phyloP scores from a whole-genome alignment of 805 yeast species.

The Metschnikowia colocasiae region DNA sequence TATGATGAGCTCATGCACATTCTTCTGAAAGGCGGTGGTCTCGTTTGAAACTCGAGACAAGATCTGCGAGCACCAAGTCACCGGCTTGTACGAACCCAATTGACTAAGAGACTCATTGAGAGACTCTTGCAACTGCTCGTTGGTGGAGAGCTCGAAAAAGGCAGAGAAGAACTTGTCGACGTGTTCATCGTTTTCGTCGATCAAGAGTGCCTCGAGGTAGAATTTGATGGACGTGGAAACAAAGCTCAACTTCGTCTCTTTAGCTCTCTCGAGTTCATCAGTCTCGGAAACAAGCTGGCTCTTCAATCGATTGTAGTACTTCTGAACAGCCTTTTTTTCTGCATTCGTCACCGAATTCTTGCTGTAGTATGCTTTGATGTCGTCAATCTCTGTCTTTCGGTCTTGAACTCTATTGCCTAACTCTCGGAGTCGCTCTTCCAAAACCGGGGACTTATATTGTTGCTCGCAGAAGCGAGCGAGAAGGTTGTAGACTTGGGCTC shows the following conservation, averaged over 20 bases:
- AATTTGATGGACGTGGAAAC: slow-evolving; percentile 53
- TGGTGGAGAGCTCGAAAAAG: slow-evolving; percentile 66
- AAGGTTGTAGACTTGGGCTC: slow-evolving; percentile 49
- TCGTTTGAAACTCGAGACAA: slow-evolving; percentile 62
- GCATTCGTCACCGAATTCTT: slow-evolving; percentile 37
- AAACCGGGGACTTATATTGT: slow-evolving; percentile 47
- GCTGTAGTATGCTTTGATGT: slow-evolving; percentile 43
- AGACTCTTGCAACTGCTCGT: slow-evolving; percentile 40
- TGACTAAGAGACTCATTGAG: slow-evolving; percentile 35
- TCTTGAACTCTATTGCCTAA: slow-evolving; percentile 37
- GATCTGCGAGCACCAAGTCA: slow-evolving; percentile 82
- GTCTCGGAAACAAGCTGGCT: slow-evolving; percentile 49
- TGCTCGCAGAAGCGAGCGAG: slow-evolving; percentile 73
- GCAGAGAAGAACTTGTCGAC: slow-evolving; percentile 76
- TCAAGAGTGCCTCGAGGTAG: slow-evolving; percentile 53
- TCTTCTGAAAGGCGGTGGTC: slow-evolving; percentile 48
- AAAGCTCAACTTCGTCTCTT: slow-evolving; percentile 39
- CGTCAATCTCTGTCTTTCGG: slow-evolving; percentile 47
- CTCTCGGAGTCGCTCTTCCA: slow-evolving; percentile 43
- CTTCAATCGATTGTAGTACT: slow-evolving; percentile 48
- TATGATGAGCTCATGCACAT: slow-evolving; percentile 46
- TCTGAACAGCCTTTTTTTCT: slow-evolving; percentile 51
- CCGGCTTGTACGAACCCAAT: slow-evolving; percentile 58
- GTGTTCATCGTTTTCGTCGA: slow-evolving; percentile 43
- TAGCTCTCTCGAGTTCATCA: slow-evolving; percentile 40